Base-by-base conservation (phyloP, 1,139 yeast species). In the Protomyces lactucae-debilis region DNA sequence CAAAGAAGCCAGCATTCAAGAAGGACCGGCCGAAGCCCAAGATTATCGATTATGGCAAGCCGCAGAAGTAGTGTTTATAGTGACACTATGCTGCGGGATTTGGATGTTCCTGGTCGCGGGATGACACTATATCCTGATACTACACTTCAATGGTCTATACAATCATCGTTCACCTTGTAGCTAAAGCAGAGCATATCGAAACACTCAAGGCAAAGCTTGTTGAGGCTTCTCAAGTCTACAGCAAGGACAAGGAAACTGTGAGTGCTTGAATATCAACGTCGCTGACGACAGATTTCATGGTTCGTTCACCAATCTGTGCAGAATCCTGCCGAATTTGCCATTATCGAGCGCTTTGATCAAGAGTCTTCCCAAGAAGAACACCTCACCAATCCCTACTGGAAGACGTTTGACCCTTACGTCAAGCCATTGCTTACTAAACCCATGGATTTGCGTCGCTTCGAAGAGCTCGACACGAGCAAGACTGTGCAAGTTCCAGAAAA, bases 351-450 rank as follows among this genome's bases (percentile, higher is more conserved):
- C n/a, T 60, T 52, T 45, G 32, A 37, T 32, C 32, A 43, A 8
- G 64, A 60, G 35, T 32, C 28, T 35, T 60, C 64, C 12, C 64
- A 60, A 40, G 43, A 60, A 45, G 52, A 52, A 12, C 64, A 60
- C 57, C 46, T 60, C 8, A 60, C 40, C 54, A 60, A 60, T 45
- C 64, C 64, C 6, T 60, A 53, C 54, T 52, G 57, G 57, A 60
- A 53, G 57, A 60, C 64, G 3, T 60, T 60, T 40, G 64, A 53
- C 43, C 64, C 64, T 5, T 60, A 60, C 23, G 64, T 60, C 37
- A 45, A 53, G 32, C 64, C 64, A 10, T 52, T 60, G n/a, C 45
- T 60, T 43, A 36, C 59, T 14, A 53, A 60, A 25, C 57, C 54
- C 21, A 60, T 60, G 64, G 64, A 60, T 35, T 48, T 60, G 2